These are phyloP conservation scores for Eutrema japonicum DNA, from an alignment of 345 rosid species.

Conservation along the genomic window DNA sequence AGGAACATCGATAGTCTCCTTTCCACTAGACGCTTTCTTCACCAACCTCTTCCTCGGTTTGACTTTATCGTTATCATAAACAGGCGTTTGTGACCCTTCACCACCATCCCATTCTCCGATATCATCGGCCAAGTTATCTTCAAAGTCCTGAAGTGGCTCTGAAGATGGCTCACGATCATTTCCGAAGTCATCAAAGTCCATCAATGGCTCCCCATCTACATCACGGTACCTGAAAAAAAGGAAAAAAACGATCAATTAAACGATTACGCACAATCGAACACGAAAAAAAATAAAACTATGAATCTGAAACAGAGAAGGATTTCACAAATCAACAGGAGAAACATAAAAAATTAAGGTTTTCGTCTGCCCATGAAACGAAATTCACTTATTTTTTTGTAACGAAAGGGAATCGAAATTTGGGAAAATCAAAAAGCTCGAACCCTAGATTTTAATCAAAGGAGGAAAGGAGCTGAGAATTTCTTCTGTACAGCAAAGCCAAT, in stretches of 20 bases:
- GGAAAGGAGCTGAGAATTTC: neutral
- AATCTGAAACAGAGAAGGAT: constrained; percentile 1
- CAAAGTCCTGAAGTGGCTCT: constrained; percentile 53
- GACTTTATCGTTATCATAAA: constrained; percentile 64
- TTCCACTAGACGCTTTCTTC: constrained; percentile 59
- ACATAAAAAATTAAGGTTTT: neutral
- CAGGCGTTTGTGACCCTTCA: constrained; percentile 71
- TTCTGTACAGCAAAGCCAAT: neutral
- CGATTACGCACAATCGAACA: neutral
- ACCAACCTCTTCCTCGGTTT: constrained; percentile 86
- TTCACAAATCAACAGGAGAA: neutral
- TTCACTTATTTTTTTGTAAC: neutral
- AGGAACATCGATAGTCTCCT: constrained; percentile 44
- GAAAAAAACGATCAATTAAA: neutral
- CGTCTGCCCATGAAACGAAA: constrained; percentile 16
- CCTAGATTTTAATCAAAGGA: constrained; percentile 37
- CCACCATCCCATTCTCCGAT: constrained; percentile 58
- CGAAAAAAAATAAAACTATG: constrained; percentile 5
- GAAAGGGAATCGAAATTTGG: neutral
- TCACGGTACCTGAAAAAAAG: constrained; percentile 66
- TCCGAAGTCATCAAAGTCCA: constrained; percentile 81
- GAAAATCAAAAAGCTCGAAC: constrained; percentile 31
- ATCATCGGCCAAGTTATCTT: constrained; percentile 65
- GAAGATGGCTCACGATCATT: constrained; percentile 70
- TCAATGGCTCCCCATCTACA: constrained; percentile 92